Conservation (phyloP, 164 flowering plant genomes). For the Malania oleifera region DNA sequence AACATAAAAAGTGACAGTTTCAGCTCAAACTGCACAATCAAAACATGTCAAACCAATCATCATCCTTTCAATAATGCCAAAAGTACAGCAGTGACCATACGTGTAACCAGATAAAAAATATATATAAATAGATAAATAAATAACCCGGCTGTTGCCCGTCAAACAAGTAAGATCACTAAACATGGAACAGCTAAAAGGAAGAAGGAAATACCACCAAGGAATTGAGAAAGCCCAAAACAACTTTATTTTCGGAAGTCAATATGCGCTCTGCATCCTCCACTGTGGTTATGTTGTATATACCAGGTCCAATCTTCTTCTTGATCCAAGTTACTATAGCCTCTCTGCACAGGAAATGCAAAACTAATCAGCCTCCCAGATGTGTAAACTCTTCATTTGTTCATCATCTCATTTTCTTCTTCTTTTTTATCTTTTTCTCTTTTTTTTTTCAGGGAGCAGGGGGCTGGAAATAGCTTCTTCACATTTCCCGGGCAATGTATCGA, state of each 20-base stretch:
- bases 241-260: conserved; percentile 54
- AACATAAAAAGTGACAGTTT: no score
- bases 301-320: conserved; percentile 91
- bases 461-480: no score
- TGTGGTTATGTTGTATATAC: conserved; percentile 57
- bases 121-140: no score
- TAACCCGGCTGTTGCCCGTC: neutral
- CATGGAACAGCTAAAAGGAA: neutral
- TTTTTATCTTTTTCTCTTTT: no score
- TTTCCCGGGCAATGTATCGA: no score
- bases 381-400: neutral
- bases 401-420: no score
- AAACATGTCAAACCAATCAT: no score
- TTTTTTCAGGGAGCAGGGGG: no score
- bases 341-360: conserved; percentile 26
- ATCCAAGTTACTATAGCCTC: conserved; percentile 90
- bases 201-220: conserved; percentile 70
- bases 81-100: no score
- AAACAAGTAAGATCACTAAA: neutral
- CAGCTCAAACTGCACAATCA: no score
- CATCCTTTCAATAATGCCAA: no score
- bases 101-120: no score
- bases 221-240: conserved; percentile 74
- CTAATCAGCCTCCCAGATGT: neutral
- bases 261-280: conserved; percentile 67